Evolutionary conservation across 1,284 basidiomycete genomes (phyloP), one percentile per base, ranked within the genome.

Genomic region (Veloboletus limbatus): DNA sequence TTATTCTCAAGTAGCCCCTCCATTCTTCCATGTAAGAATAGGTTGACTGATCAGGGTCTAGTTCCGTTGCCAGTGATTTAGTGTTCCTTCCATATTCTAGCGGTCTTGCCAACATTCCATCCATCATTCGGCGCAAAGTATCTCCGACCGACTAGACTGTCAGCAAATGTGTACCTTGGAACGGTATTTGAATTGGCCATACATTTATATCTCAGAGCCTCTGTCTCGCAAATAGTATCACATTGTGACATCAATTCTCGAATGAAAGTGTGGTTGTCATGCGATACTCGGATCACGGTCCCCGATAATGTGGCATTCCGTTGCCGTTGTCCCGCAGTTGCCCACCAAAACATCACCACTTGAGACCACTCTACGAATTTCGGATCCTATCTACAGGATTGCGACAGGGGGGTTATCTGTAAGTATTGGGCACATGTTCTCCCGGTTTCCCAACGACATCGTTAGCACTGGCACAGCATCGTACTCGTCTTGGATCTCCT

Each of bases 401-500:
- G 40, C 11, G 28, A 47, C 26, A 34, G 9, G 8, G 28, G 26
- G 25, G 10, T 20, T 45, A 27, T 43, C 32, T 51, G 43, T 32
- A 20, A 39, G 13, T 10, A 16, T 16, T 14, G 11, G 3, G 13
- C 4, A 17, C 11, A 24, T 20, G 5, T 45, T 32, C 8, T 46
- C 32, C 11, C 10, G 5, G 28, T 25, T 26, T 32, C 26, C 45
- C 31, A 32, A 22, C 2, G 35, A 42, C 16, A 6, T 27, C 8
- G 14, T 22, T 25, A n/a, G 18, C 25, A 40, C 30, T n/a, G 45
- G 36, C 18, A 40, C 48, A 24, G 40, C 47, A 32, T 55, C 40
- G 43, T 70, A 76, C 58, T 81, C 79, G 31, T 75, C 71, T 35
- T 78, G 68, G 24, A 81, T 56, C 8, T 74, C 69, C 28, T 62